Evolutionary conservation across 371 early-diverging fungal species (phyloP).

Genomic region (Gilbertella persicaria): DNA sequence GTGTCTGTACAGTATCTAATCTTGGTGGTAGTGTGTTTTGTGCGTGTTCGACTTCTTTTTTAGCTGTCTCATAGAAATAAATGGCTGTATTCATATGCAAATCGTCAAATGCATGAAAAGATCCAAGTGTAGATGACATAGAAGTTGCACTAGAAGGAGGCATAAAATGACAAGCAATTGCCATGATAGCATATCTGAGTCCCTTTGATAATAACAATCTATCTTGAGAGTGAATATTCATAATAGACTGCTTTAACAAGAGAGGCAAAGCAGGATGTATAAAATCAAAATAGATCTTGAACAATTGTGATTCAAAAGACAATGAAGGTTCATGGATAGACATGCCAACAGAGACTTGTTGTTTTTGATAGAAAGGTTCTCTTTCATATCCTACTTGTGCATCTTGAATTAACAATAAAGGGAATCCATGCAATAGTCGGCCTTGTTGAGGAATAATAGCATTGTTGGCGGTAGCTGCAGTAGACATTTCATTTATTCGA

Average conservation of each 20-base stretch:
- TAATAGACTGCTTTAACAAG: conserved; percentile 22
- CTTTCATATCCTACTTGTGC: conserved; percentile 19
- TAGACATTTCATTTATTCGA: conserved; percentile 10
- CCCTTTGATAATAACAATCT: conserved; percentile 6
- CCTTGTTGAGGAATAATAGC: background rate
- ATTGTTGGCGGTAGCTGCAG: background rate
- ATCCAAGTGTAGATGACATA: conserved; percentile 1
- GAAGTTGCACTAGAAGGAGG: background rate
- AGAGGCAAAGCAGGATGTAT: conserved; percentile 68
- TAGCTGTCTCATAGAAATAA: conserved; percentile 9
- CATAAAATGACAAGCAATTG: conserved; percentile 13
- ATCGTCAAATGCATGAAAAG: background rate
- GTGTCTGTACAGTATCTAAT: conserved; percentile 24
- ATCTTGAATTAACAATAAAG: conserved; percentile 14
- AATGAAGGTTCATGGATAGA: conserved; percentile 6
- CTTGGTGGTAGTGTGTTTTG: background rate
- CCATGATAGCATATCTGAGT: conserved; percentile 21
- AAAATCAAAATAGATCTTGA: conserved; percentile 62
- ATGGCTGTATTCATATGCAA: background rate
- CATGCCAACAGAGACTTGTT: background rate
- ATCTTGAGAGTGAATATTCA: conserved; percentile 14
- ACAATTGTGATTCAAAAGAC: conserved; percentile 45
- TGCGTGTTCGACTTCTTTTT: conserved; percentile 1
- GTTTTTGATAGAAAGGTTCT: background rate
- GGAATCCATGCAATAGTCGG: conserved; percentile 1